Evolutionary conservation across 202 grass and related monocot species (phyloP).

Genomic region (Brachypodium distachyon): DNA sequence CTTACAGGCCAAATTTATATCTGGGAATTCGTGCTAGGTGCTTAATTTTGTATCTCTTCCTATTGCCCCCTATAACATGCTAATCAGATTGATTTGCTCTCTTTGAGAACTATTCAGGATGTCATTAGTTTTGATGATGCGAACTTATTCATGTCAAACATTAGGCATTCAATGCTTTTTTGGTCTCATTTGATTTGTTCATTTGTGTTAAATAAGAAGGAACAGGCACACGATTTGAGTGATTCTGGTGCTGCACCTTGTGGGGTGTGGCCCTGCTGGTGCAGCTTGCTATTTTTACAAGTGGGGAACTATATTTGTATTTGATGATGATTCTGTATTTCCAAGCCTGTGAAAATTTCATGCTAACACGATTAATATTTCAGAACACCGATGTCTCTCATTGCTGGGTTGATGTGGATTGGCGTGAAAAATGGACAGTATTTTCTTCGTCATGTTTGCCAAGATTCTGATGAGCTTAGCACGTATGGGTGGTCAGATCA

Average conservation of each 20-base stretch:
- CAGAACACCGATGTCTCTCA: slow-evolving; percentile 76
- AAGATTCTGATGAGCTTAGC: slow-evolving; percentile 90
- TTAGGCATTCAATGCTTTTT: background rate
- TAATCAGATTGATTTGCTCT: background rate
- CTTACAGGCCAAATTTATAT: slow-evolving; percentile 89
- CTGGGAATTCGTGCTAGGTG: slow-evolving; percentile 90
- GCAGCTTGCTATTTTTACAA: background rate
- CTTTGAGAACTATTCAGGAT: background rate
- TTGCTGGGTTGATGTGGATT: slow-evolving; percentile 97
- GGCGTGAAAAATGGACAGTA: slow-evolving; percentile 77
- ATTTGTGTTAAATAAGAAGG: too few relatives aligned
- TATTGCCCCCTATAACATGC: background rate
- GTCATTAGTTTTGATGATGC: background rate
- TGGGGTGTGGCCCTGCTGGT: too few relatives aligned
- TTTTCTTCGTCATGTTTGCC: slow-evolving; percentile 85
- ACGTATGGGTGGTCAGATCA: slow-evolving; percentile 85
- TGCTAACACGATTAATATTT: slow-evolving; percentile 29
- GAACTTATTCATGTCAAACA: background rate
- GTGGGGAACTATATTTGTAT: slow-evolving; percentile 8
- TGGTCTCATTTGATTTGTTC: background rate
- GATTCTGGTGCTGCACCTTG: too few relatives aligned
- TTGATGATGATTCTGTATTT: background rate
- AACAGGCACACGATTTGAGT: too few relatives aligned
- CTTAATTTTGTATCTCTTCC: slow-evolving; percentile 9
- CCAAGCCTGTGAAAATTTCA: slow-evolving; percentile 5